Conservation (phyloP, 73 alveolate species). For the Halteria grandinella region DNA sequence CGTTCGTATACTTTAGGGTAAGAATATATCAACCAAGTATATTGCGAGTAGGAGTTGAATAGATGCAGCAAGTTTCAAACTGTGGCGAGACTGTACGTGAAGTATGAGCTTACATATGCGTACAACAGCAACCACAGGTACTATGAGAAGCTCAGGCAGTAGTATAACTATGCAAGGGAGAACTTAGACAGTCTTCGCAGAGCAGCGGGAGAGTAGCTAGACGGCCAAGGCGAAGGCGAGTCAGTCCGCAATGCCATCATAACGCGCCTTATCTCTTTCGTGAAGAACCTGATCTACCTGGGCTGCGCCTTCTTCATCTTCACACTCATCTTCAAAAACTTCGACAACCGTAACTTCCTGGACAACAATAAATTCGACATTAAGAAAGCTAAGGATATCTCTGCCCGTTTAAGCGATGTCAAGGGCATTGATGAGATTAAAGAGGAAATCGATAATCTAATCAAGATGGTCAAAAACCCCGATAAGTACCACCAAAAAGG, state of each 20-base stretch:
- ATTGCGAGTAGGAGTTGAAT: conserved; percentile 47
- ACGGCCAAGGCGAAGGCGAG: too few species aligned
- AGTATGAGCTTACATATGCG: conserved; percentile 36
- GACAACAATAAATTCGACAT: conserved; percentile 68
- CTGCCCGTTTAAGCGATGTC: conserved; percentile 72
- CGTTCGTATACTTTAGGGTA: conserved; percentile 43
- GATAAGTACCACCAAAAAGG: conserved; percentile 83
- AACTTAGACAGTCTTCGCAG: conserved; percentile 35
- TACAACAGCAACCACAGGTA: neutral
- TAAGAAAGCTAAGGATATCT: conserved; percentile 64
- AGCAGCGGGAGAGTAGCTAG: too few species aligned
- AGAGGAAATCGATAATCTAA: conserved; percentile 81
- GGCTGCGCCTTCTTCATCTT: conserved; percentile 43
- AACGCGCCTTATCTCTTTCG: too few species aligned
- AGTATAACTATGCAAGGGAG: conserved; percentile 60
- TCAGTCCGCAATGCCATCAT: too few species aligned
- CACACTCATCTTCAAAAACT: conserved; percentile 47
- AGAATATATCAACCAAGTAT: neutral
- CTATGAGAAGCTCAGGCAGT: conserved; percentile 26
- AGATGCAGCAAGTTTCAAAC: conserved; percentile 57
- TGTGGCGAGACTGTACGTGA: conserved; percentile 42
- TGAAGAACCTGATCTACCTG: conserved; percentile 38
- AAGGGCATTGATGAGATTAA: conserved; percentile 89
- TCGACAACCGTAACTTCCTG: conserved; percentile 33
- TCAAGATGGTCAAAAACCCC: conserved; percentile 84